These are phyloP conservation scores for Benincasa hispida DNA, from an alignment of 306 rosid genomes.

Conservation along the genomic window DNA sequence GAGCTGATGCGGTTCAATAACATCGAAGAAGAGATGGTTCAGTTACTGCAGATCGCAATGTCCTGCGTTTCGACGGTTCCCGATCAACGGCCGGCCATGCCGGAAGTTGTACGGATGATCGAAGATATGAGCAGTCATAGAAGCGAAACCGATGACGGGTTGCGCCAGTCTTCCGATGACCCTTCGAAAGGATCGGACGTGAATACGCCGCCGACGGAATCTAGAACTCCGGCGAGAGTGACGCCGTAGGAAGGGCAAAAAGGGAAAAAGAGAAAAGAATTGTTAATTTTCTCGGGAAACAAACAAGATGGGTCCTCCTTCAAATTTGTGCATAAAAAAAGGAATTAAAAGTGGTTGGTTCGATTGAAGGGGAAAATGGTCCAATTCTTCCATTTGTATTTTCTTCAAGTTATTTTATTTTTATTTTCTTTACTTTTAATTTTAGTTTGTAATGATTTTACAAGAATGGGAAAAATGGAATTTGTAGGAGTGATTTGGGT, in stretches of 20 bases:
- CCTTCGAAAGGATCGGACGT: slow-evolving; percentile 89
- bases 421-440: neutral
- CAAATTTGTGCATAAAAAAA: slow-evolving; percentile 1
- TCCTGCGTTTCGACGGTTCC: slow-evolving; percentile 87
- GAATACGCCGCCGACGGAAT: slow-evolving; percentile 59
- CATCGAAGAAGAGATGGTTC: slow-evolving; percentile 97
- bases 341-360: neutral
- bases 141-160: slow-evolving; percentile 74
- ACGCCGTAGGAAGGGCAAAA: slow-evolving; percentile 36
- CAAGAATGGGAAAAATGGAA: neutral
- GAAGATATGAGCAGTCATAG: slow-evolving; percentile 53
- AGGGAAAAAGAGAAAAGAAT: neutral
- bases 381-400: neutral
- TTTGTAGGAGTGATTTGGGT: neutral
- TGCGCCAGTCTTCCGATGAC: slow-evolving; percentile 88
- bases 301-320: neutral
- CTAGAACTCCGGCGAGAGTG: slow-evolving; percentile 60
- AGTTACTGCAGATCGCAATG: slow-evolving; percentile 84
- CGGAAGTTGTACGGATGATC: slow-evolving; percentile 80
- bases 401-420: neutral
- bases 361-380: neutral
- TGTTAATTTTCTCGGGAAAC: neutral
- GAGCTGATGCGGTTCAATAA: slow-evolving; percentile 86
- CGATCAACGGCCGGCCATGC: slow-evolving; percentile 73
- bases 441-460: slow-evolving; percentile 5